phyloP scores from a whole-genome alignment of 352 stramenopile species.

The Thalassiosira livingstoniorum region DNA sequence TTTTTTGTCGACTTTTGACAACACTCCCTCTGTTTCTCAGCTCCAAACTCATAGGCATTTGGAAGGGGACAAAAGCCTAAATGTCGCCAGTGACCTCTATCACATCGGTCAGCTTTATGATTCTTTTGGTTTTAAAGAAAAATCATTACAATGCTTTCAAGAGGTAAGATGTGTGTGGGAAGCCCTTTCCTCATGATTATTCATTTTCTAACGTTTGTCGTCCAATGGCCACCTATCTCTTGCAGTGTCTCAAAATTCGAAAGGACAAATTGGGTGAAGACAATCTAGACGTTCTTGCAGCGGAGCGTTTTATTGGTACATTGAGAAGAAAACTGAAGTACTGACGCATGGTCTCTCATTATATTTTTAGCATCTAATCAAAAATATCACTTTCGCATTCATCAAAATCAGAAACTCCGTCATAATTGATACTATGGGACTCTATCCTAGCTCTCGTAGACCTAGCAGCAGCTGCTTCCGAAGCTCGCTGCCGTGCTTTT shows the following conservation, averaged over 20 bases:
- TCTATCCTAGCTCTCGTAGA: conserved; percentile 19
- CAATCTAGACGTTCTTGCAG: conserved; percentile 63
- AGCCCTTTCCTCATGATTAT: no score
- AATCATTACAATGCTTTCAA: conserved; percentile 59
- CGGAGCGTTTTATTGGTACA: conserved; percentile 43
- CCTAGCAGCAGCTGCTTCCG: conserved; percentile 57
- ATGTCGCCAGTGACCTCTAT: conserved; percentile 58
- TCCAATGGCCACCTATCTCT: no score
- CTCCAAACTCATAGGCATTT: conserved; percentile 53
- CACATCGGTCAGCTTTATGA: conserved; percentile 68
- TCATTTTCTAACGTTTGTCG: no score
- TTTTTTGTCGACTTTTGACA: no score
- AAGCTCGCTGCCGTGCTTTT: conserved; percentile 59
- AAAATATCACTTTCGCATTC: conserved; percentile 31
- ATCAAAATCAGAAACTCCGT: conserved; percentile 42
- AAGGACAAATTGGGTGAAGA: conserved; percentile 50
- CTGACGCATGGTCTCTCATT: neutral
- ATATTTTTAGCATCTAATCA: conserved; percentile 16
- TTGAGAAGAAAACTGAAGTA: conserved; percentile 33
- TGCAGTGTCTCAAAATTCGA: conserved; percentile 55
- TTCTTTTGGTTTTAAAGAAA: conserved; percentile 55
- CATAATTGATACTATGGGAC: conserved; percentile 36
- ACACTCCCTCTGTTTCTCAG: no score
- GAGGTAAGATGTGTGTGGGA: no score
- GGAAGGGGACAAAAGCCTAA: conserved; percentile 57